Evolutionary conservation across 2,329 filamentous ascomycete genomes (phyloP).

Genomic region (Phaeosphaeriaceae sp.): DNA sequence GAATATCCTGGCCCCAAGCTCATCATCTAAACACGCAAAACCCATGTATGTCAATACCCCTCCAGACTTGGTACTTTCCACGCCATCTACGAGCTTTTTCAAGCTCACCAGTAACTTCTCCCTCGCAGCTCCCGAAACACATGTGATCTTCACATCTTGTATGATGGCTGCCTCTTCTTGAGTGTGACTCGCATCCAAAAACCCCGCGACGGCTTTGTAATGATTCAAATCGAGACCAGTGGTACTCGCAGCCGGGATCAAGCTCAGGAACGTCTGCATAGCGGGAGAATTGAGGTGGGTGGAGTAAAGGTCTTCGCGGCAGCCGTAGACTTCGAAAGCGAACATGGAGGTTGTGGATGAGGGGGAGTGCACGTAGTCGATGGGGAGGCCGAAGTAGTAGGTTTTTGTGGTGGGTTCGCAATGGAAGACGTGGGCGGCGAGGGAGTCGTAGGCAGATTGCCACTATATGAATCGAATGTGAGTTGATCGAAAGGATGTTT

Average conservation of each 20-base stretch:
- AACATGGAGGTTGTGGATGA: slow-evolving; percentile 43
- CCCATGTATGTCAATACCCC: slow-evolving; percentile 38
- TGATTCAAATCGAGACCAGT: slow-evolving; percentile 47
- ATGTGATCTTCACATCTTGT: slow-evolving; percentile 38
- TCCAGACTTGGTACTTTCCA: slow-evolving; percentile 4
- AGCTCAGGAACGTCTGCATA: slow-evolving; percentile 40
- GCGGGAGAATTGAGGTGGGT: slow-evolving; percentile 41
- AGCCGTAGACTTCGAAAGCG: slow-evolving; percentile 48
- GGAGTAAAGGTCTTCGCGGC: slow-evolving; percentile 41
- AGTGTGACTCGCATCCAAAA: slow-evolving; percentile 35
- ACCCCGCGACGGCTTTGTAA: slow-evolving; percentile 38
- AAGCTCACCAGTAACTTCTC: slow-evolving; percentile 7
- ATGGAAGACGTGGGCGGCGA: slow-evolving; percentile 46
- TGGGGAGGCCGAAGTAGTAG: slow-evolving; percentile 55
- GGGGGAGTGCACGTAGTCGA: slow-evolving; percentile 43
- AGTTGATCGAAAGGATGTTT: too few species aligned
- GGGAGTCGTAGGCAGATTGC: slow-evolving; percentile 52
- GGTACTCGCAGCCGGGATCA: slow-evolving; percentile 36
- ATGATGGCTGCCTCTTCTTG: slow-evolving; percentile 36
- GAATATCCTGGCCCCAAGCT: slow-evolving; percentile 35
- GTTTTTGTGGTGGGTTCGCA: slow-evolving; percentile 49
- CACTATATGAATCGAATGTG: too few species aligned
- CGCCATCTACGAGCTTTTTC: slow-evolving; percentile 20
- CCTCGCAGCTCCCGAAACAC: slow-evolving; percentile 12
- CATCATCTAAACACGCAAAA: slow-evolving; percentile 38